Conservation (phyloP, 1,139 yeast genomes). For the Hansenula sp. region DNA sequence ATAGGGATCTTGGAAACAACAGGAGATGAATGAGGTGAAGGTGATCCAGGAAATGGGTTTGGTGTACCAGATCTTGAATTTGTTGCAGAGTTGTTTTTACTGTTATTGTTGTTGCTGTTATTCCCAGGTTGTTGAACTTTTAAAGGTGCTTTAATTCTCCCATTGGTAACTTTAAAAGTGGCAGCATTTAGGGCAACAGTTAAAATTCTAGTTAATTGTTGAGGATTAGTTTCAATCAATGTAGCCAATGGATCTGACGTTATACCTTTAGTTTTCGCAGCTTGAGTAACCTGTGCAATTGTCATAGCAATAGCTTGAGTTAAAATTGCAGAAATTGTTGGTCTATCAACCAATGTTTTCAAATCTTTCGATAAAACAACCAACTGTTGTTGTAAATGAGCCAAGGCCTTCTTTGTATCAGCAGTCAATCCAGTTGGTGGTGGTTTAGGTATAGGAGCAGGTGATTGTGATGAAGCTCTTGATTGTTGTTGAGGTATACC, state of each 20-base stretch:
- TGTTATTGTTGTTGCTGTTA: no score
- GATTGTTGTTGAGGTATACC: conserved; percentile 21
- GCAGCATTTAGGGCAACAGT: conserved; percentile 83
- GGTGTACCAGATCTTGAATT: conserved; percentile 4
- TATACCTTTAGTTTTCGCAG: conserved; percentile 82
- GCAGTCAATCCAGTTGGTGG: conserved; percentile 34
- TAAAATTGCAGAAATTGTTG: conserved; percentile 71
- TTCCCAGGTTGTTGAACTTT: conserved; percentile 22
- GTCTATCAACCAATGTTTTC: conserved; percentile 65
- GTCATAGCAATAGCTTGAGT: conserved; percentile 95
- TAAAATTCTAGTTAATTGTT: conserved; percentile 76
- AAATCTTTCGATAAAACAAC: conserved; percentile 62
- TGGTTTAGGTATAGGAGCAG: conserved; percentile 11
- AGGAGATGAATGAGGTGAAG: conserved; percentile 1
- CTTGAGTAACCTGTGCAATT: conserved; percentile 83
- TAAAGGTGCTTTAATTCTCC: conserved; percentile 35
- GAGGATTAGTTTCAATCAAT: conserved; percentile 83
- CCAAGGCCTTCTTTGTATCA: conserved; percentile 59
- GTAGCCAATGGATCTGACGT: conserved; percentile 77
- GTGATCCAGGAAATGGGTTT: neutral
- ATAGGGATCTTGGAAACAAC: conserved; percentile 1
- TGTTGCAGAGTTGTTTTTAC: neutral
- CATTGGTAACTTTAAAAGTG: conserved; percentile 57
- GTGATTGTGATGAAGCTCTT: conserved; percentile 14
- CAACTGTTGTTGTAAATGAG: conserved; percentile 69